These are phyloP conservation scores for Sonneratia caseolaris DNA, from an alignment of 345 rosid genomes.

Conservation along the genomic window DNA sequence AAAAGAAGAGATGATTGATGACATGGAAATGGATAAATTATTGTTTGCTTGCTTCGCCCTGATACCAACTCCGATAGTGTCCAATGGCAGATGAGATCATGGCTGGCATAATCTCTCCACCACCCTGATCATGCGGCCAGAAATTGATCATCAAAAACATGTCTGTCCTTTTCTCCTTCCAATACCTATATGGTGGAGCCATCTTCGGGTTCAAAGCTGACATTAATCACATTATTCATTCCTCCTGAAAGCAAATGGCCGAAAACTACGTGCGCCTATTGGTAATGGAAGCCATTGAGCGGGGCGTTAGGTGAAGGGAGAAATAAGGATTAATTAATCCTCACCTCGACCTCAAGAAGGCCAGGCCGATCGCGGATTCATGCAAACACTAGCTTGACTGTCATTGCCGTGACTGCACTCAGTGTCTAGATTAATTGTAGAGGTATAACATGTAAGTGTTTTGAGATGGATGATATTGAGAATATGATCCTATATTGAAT, in stretches of 20 bases:
- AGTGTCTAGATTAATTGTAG: too few relatives aligned
- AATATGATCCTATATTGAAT: too few relatives aligned
- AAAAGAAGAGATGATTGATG: background rate
- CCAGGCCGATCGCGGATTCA: too few relatives aligned
- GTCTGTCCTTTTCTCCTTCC: constrained; percentile 35
- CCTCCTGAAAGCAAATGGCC: background rate
- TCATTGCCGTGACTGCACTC: too few relatives aligned
- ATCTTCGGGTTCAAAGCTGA: constrained; percentile 10
- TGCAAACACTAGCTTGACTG: too few relatives aligned
- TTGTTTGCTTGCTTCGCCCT: constrained; percentile 17
- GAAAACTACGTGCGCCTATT: constrained; percentile 5
- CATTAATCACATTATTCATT: background rate
- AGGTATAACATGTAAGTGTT: too few relatives aligned
- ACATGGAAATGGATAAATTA: background rate
- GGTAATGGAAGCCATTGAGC: background rate
- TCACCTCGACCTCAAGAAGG: too few relatives aligned
- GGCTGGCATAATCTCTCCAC: constrained; percentile 23
- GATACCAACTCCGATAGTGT: constrained; percentile 28
- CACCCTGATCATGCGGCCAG: background rate
- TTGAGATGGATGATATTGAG: too few relatives aligned
- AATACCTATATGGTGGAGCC: constrained; percentile 8
- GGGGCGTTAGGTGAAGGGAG: constrained; percentile 13
- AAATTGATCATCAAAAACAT: constrained; percentile 6
- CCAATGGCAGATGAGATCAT: constrained; percentile 31
- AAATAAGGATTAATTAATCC: background rate